Evolutionary conservation across 192 early-diverging fungal species (phyloP), one percentile per base, ranked within the genome.

Genomic region (Entrophospora sp.): DNA sequence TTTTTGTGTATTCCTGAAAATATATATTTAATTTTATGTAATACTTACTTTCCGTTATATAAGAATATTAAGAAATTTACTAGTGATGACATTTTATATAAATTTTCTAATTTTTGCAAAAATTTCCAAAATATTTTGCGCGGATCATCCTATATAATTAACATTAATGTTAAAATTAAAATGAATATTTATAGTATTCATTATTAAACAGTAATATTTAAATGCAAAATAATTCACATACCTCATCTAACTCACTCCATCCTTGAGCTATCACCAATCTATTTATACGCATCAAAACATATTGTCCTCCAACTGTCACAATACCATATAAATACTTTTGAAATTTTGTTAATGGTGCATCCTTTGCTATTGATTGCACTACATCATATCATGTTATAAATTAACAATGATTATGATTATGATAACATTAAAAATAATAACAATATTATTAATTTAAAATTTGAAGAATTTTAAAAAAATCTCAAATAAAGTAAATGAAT

Each of bases 11-110:
- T n/a, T n/a, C n/a, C n/a, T n/a, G n/a, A n/a, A n/a, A n/a, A n/a
- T n/a, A n/a, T n/a, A n/a, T n/a, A n/a, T 34, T 45, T 4, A 32
- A 42, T 30, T 14, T 25, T 30, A 20, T 18, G n/a, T 10, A 25
- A 18, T 25, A 77, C 80, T 68, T 75, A 91, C 86, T 84, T 88
- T 62, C 93, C 93, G 13, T 86, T 82, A 40, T 84, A 87, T 28
- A 97, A 72, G 69, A 95, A 97, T 7, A 83, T 80, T 25, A 93
- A 70, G 69, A 97, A 91, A 69, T 97, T 97, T 10, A 87, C 37
- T 55, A 95, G 64, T 16, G 86, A 81, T 7, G 85, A 72, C 24
- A 81, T 72, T 45, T 81, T 70, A 67, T 78, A 83, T 14, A 81
- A 48, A 7, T 79, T 79, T 71, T 93, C 90, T n/a, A 79, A 62